Evolutionary conservation across 352 stramenopile genomes (phyloP), one percentile per base, ranked within the genome.

Genomic region (Globisporangium heterothallicum): DNA sequence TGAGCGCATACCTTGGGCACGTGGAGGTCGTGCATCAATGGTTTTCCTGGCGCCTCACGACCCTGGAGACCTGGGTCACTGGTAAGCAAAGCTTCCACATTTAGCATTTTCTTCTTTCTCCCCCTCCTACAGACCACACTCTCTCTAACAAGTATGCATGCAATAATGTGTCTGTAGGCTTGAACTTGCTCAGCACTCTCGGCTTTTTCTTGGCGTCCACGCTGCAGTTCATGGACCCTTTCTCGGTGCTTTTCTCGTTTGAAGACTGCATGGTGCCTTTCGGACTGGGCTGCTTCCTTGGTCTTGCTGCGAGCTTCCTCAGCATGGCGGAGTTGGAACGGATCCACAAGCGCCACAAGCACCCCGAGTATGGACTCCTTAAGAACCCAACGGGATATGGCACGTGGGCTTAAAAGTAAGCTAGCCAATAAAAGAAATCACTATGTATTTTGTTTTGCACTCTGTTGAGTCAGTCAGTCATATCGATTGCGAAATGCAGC

Each of bases 21-120:
- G 82, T 93, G 26, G 82, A 93, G 53, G 82, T 91, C 27, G 75
- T 90, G 16, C 82, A 93, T 56, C 74, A 84, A 26, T 93, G 82
- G 82, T 84, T 91, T 48, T 88, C 79, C 4, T 88, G 75, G 59
- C 70, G 78, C 2, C 72, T 89, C 41, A 79, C 72, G 19, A 86
- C 71, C 5, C 66, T 80, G 13, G 69, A 80, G 49, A 75, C 56
- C 13, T 84, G 72, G 69, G 69, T 70, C 47, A 73, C 66, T 1
- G 61, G 59, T 70, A 56, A 22, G 35, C 49, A n/a, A n/a, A n/a
- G n/a, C n/a, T n/a, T n/a, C n/a, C n/a, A n/a, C n/a, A n/a, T n/a
- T n/a, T n/a, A n/a, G n/a, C n/a, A n/a, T n/a, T n/a, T n/a, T n/a
- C n/a, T 21, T 12, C 29, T 58, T 7, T 25, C 42, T 53, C 38